Evolutionary conservation across 352 stramenopile genomes (phyloP).

Genomic region (Elongisporangium prolatum): DNA sequence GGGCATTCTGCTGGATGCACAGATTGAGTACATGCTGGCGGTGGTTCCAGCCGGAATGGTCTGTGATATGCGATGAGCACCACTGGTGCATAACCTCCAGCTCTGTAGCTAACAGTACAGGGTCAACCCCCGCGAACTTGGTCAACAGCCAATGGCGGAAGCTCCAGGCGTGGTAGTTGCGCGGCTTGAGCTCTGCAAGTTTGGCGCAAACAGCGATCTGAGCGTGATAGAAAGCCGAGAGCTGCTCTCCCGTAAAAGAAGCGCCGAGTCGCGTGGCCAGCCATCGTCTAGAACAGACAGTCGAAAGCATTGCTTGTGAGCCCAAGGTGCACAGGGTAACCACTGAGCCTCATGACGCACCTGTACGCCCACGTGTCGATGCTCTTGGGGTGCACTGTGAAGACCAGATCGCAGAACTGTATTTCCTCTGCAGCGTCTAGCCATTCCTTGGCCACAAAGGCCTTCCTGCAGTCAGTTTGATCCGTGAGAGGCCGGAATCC

Average conservation of each 20-base stretch:
- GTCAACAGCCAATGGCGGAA: conserved; percentile 76
- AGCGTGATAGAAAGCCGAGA: conserved; percentile 32
- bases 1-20: conserved; percentile 8
- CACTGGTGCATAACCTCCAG: conserved; percentile 44
- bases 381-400: conserved; percentile 77
- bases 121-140: conserved; percentile 11
- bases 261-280: conserved; percentile 33
- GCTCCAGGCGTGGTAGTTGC: conserved; percentile 85
- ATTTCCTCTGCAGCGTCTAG: conserved; percentile 42
- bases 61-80: conserved; percentile 62
- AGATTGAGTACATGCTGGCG: conserved; percentile 52
- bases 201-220: conserved; percentile 47
- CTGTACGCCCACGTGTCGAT: conserved; percentile 85
- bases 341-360: conserved; percentile 13
- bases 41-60: conserved; percentile 82
- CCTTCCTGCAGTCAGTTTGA: conserved; percentile 32
- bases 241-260: conserved; percentile 13
- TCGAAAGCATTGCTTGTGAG: not conserved
- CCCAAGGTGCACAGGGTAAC: not conserved
- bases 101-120: conserved; percentile 26
- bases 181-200: conserved; percentile 56
- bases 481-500: not conserved
- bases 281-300: conserved; percentile 32
- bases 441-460: conserved; percentile 35
- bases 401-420: conserved; percentile 67